These are phyloP conservation scores for Colletotrichum sp. DNA, from an alignment of 2,329 filamentous ascomycete species.

Conservation along the genomic window DNA sequence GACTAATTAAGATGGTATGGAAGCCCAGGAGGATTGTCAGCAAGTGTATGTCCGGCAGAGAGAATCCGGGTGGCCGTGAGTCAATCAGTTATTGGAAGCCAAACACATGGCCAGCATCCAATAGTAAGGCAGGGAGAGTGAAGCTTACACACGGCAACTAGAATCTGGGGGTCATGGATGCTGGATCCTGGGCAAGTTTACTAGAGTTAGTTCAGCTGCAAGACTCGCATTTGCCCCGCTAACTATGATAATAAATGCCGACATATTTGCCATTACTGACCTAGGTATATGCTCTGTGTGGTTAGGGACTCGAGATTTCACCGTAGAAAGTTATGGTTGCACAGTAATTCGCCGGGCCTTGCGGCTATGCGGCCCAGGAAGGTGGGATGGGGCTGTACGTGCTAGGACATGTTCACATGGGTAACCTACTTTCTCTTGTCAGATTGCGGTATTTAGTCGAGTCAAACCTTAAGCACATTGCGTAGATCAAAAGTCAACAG, in stretches of 20 bases:
- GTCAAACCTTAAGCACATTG: neutral
- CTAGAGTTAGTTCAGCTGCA: neutral
- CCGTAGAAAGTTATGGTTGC: neutral
- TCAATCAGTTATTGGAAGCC: neutral
- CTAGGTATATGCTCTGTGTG: neutral
- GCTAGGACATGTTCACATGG: too few species aligned
- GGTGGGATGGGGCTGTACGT: neutral
- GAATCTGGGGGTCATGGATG: neutral
- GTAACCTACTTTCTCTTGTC: neutral
- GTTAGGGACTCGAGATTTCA: neutral
- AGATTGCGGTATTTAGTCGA: neutral
- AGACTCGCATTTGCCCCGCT: neutral
- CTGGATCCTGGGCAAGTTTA: neutral
- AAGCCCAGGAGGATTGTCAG: neutral
- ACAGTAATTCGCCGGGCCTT: neutral
- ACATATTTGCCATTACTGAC: neutral
- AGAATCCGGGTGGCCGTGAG: neutral
- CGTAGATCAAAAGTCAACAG: neutral
- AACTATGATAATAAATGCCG: neutral
- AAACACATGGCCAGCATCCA: neutral
- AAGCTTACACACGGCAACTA: neutral
- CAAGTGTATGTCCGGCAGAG: neutral
- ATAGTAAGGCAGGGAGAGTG: neutral
- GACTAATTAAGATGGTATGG: neutral
- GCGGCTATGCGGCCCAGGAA: neutral